These are phyloP conservation scores for Cucurbita moschata DNA, from an alignment of 306 rosid species.

Conservation along the genomic window DNA sequence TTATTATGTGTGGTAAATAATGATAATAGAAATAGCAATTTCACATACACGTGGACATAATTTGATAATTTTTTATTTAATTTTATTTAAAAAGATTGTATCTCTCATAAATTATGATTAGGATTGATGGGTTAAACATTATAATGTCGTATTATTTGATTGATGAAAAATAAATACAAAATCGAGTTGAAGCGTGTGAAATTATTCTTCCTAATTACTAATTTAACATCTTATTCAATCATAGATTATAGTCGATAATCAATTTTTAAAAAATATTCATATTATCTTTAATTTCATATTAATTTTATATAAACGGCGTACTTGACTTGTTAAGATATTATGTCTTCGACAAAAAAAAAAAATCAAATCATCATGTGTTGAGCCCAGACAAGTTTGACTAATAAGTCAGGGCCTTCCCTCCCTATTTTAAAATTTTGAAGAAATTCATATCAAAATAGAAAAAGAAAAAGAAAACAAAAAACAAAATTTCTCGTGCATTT, in stretches of 20 bases:
- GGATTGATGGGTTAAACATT: neutral
- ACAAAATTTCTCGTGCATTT: too few relatives aligned
- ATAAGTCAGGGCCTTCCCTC: too few relatives aligned
- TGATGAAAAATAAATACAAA: neutral
- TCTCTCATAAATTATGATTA: neutral
- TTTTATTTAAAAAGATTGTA: neutral
- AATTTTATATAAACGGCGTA: neutral
- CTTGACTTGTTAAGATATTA: neutral
- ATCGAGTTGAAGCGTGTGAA: neutral
- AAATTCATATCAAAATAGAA: too few relatives aligned
- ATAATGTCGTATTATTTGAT: neutral
- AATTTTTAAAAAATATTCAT: too few relatives aligned
- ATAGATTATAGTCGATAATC: neutral
- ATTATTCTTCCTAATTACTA: neutral
- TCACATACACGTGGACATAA: neutral
- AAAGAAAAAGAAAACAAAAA: too few relatives aligned
- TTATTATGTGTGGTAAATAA: neutral
- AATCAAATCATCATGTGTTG: too few relatives aligned
- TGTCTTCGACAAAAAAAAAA: neutral
- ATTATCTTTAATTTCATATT: neutral
- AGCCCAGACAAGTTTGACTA: too few relatives aligned
- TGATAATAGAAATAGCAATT: neutral
- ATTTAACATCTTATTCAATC: neutral
- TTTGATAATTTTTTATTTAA: neutral
- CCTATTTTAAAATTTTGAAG: too few relatives aligned